Conservation (phyloP, 306 rosid species). For the Cucurbita argyrosperma region DNA sequence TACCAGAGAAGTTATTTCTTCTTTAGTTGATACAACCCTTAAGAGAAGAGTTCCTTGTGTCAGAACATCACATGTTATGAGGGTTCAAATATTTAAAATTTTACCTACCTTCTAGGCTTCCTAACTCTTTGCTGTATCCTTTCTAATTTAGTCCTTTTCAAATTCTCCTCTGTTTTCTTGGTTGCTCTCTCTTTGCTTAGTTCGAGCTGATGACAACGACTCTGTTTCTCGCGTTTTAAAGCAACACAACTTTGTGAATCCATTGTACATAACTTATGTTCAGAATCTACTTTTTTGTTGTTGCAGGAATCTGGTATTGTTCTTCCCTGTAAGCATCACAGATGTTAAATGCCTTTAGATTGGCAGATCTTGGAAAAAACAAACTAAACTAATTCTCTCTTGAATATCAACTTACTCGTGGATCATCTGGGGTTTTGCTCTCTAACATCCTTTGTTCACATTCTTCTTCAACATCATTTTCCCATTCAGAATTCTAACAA, state of each 20-base stretch:
- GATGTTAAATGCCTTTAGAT: not conserved
- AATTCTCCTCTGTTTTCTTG: slow-evolving; percentile 10
- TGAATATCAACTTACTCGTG: slow-evolving; percentile 22
- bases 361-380: not conserved
- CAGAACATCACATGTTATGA: not conserved
- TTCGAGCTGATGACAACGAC: not conserved
- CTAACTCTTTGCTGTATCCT: slow-evolving; percentile 12
- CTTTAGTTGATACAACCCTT: slow-evolving; percentile 40
- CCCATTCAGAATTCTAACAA: not conserved
- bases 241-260: slow-evolving; percentile 9
- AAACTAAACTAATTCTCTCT: not conserved
- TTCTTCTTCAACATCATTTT: slow-evolving; percentile 10
- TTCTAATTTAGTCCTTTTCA: slow-evolving; percentile 18
- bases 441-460: slow-evolving; percentile 14
- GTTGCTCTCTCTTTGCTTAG: not conserved
- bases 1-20: slow-evolving; percentile 17
- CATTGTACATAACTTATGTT: slow-evolving; percentile 20
- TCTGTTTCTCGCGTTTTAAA: slow-evolving; percentile 14
- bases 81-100: not conserved
- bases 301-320: slow-evolving; percentile 9
- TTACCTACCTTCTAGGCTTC: slow-evolving; percentile 33
- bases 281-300: slow-evolving; percentile 5
- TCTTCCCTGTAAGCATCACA: slow-evolving; percentile 23
- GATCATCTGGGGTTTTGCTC: slow-evolving; percentile 10
- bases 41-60: not conserved